Conservation (phyloP, 768 basidiomycete species). For the Tricholoma terreum region DNA sequence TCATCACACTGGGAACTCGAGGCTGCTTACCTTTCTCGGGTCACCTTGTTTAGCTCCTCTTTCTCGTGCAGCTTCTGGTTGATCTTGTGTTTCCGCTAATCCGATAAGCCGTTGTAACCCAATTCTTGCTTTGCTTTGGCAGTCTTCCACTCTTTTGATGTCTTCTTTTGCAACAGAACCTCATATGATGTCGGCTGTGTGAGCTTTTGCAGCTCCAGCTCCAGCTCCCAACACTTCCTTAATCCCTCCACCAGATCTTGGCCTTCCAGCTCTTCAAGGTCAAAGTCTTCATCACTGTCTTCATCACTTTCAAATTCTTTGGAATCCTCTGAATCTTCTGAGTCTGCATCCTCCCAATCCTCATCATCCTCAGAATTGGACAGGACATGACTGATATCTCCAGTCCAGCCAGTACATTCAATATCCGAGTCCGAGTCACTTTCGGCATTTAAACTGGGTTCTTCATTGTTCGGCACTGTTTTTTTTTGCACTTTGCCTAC, state of each 20-base stretch:
- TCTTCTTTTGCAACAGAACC: constrained; percentile 1
- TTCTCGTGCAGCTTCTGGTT: constrained; percentile 11
- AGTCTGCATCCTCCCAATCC: no score
- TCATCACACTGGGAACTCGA: no score
- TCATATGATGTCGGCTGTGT: no score
- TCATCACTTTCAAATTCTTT: not conserved
- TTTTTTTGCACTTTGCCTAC: not conserved
- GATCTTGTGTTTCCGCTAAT: not conserved
- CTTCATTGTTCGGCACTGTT: not conserved
- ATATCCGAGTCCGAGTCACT: not conserved
- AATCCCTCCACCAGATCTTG: constrained; percentile 1
- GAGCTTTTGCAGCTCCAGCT: no score
- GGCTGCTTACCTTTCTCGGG: constrained; percentile 5
- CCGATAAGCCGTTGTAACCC: constrained; percentile 11
- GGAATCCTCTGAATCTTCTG: no score
- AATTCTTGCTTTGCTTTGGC: constrained; percentile 9
- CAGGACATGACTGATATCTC: no score
- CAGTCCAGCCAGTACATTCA: not conserved
- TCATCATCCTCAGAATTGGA: not conserved
- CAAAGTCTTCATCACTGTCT: not conserved
- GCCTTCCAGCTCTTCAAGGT: constrained; percentile 5
- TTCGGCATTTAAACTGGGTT: not conserved
- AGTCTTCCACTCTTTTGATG: constrained; percentile 10
- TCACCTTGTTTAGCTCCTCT: not conserved
- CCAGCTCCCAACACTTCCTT: not conserved